Percentiles rank a stretch among this genome's conserved stretches.
Evolutionary conservation across 371 early-diverging fungal species (phyloP).

Genomic region (Mucor piriformis): DNA sequence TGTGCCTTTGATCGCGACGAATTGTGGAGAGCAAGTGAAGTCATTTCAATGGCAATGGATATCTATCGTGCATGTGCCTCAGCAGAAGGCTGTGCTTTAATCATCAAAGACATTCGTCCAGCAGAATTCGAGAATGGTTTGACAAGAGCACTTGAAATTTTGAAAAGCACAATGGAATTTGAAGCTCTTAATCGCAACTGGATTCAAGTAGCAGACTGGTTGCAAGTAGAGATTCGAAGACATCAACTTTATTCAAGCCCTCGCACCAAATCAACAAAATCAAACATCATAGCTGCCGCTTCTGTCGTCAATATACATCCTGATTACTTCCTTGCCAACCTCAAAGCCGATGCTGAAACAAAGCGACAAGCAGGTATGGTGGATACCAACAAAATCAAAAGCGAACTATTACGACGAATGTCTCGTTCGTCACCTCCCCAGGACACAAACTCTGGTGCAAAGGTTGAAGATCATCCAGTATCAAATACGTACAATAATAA

Average conservation of each 20-base stretch:
- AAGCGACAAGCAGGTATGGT: constrained; percentile 13
- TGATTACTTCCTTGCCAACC: constrained; percentile 23
- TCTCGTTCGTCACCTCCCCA: neutral
- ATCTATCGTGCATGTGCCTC: constrained; percentile 38
- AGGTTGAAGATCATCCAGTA: neutral
- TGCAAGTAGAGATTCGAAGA: constrained; percentile 44
- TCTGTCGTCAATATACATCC: constrained; percentile 2
- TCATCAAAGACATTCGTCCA: constrained; percentile 25
- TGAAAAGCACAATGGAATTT: constrained; percentile 37
- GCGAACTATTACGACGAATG: neutral
- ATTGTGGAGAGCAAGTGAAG: constrained; percentile 44
- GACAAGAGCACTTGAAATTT: constrained; percentile 27
- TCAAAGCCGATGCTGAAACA: constrained; percentile 21
- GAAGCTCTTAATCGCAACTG: constrained; percentile 31
- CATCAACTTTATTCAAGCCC: constrained; percentile 29
- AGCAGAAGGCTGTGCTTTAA: constrained; percentile 25
- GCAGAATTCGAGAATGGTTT: constrained; percentile 38
- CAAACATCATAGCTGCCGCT: neutral
- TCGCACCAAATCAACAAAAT: neutral
- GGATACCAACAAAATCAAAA: constrained; percentile 9
- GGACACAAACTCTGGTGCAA: neutral
- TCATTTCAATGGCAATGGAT: constrained; percentile 44
- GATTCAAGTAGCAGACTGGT: constrained; percentile 48
- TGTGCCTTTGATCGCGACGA: constrained; percentile 55
- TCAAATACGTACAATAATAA: neutral